Percentiles rank a stretch among this genome's conserved stretches.
These are phyloP conservation scores for Yamadazyma atlantica DNA, from an alignment of 1,139 yeast species.

Conservation along the genomic window DNA sequence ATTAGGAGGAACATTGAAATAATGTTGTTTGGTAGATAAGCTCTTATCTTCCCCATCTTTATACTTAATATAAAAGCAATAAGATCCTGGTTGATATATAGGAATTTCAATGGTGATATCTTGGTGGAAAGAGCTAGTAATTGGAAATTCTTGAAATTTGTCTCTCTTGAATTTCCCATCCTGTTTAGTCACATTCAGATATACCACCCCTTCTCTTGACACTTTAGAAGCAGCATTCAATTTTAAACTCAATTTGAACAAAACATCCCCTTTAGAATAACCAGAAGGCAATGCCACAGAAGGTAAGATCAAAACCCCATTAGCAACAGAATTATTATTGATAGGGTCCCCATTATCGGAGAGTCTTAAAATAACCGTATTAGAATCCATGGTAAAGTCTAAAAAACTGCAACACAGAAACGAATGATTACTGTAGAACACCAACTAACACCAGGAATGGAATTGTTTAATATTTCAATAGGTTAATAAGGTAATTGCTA, in stretches of 20 bases:
- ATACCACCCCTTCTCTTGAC: constrained; percentile 66
- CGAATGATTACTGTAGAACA: too few species aligned
- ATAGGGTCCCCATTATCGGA: constrained; percentile 60
- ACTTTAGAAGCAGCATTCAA: constrained; percentile 75
- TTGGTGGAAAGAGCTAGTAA: constrained; percentile 52
- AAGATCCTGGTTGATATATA: constrained; percentile 77
- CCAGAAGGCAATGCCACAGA: constrained; percentile 48
- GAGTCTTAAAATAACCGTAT: constrained; percentile 47
- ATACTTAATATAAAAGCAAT: constrained; percentile 62
- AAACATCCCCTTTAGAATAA: constrained; percentile 40
- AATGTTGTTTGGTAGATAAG: constrained; percentile 52
- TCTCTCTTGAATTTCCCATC: constrained; percentile 52
- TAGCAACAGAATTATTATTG: constrained; percentile 37
- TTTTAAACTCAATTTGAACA: constrained; percentile 59
- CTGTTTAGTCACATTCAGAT: constrained; percentile 70
- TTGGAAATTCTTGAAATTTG: constrained; percentile 47
- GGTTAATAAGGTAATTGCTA: too few species aligned
- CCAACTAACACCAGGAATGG: too few species aligned
- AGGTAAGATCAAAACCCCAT: constrained; percentile 69
- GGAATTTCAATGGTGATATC: constrained; percentile 63
- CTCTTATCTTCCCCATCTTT: constrained; percentile 29
- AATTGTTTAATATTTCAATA: too few species aligned
- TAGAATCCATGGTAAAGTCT: constrained; percentile 6
- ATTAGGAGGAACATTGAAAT: constrained; percentile 82
- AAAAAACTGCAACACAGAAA: too few species aligned